Base-by-base conservation (phyloP, 2,329 filamentous ascomycete genomes). In the Diaporthe citri region DNA sequence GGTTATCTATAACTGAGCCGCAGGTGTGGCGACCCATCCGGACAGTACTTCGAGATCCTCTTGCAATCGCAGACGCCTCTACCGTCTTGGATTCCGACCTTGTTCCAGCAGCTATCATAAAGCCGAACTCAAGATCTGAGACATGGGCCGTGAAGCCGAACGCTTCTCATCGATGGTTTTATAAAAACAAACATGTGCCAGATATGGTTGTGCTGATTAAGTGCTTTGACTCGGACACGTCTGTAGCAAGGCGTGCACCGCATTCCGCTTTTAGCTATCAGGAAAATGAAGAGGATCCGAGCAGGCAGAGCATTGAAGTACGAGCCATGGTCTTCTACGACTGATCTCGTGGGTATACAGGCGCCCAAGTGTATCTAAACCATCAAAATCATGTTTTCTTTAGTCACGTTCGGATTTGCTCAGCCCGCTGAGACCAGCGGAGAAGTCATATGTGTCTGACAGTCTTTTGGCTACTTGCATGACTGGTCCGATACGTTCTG, bases 141-240 rank as follows among this genome's bases (percentile, higher is more conserved):
- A 73, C 74, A 9, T 75, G 70, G 70, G 59, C 74, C 3, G 74
- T 75, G 6, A 67, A 25, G 22, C 60, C 74, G n/a, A 73, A 46
- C 52, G 3, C 60, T 9, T 43, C 20, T 28, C 74, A 75, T 36
- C 60, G 34, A 8, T 91, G 89, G 89, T 88, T 86, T 79, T 91
- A 89, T 80, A 84, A 88, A 74, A 84, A 84, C 67, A 84, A 83
- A 1, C 86, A 91, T 78, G 84, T 82, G 0, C 88, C 89, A 0
- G 84, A 87, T 4, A 86, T 92, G 82, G 88, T 89, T 5, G 83
- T 90, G 2, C 78, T 92, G 67, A 90, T 92, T 82, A 92, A 92
- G 80, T 91, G 89, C 78, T 92, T 89, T 79, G 91, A 92, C 80
- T 89, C 76, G 9, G 31, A 85, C 88, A 28, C 43, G 31, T 74